Conservation (phyloP, 208 protist species). For the Crithidia sp. region DNA sequence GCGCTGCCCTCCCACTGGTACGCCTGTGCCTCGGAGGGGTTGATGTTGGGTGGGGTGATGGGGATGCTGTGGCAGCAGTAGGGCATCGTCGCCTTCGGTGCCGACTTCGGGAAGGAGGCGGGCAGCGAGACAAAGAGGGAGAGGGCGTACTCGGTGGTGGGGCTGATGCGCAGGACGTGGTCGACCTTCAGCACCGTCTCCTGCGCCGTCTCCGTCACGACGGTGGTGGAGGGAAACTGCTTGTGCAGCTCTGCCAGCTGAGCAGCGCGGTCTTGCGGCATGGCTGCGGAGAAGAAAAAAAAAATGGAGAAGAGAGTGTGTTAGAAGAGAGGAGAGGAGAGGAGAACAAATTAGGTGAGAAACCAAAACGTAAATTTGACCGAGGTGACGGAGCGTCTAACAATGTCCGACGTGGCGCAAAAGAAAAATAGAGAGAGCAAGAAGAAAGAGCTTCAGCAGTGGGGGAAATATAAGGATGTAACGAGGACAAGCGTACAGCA, state of each 20-base stretch:
- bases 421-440: too few species aligned
- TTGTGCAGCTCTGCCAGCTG: slow-evolving; percentile 50
- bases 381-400: too few species aligned
- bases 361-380: too few species aligned
- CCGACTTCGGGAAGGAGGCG: slow-evolving; percentile 45
- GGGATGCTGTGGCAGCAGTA: slow-evolving; percentile 65
- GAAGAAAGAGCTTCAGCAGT: too few species aligned
- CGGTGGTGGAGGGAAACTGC: slow-evolving; percentile 50
- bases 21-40: slow-evolving; percentile 30
- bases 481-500: too few species aligned
- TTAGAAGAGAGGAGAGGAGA: slow-evolving; percentile 17
- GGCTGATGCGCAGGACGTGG: slow-evolving; percentile 46
- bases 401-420: too few species aligned
- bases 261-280: slow-evolving; percentile 34
- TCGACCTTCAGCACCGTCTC: slow-evolving; percentile 71
- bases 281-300: slow-evolving; percentile 1
- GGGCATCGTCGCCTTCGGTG: slow-evolving; percentile 60
- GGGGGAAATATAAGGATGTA: too few species aligned
- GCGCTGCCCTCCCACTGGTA: slow-evolving; percentile 59
- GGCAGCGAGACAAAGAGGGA: slow-evolving; percentile 68
- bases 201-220: slow-evolving; percentile 44
- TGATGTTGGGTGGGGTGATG: slow-evolving; percentile 56
- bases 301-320: neutral
- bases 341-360: neutral
- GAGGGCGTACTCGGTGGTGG: slow-evolving; percentile 54